These are phyloP conservation scores for Carpinus fangiana DNA, from an alignment of 306 rosid species.

Conservation along the genomic window DNA sequence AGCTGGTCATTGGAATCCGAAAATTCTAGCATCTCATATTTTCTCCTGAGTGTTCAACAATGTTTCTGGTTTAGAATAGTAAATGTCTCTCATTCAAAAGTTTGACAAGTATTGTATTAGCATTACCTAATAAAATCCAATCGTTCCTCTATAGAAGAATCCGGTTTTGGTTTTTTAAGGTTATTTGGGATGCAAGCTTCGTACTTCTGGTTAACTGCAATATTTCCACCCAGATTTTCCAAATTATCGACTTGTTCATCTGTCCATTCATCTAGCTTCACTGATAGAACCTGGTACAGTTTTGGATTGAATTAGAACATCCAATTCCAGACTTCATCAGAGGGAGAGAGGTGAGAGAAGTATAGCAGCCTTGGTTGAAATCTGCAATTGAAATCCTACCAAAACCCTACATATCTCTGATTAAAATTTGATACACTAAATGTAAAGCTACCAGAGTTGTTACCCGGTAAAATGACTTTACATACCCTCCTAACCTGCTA, in stretches of 20 bases:
- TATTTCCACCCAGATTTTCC: slow-evolving; percentile 72
- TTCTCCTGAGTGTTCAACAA: slow-evolving; percentile 62
- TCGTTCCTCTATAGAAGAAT: slow-evolving; percentile 79
- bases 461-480: not conserved
- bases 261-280: slow-evolving; percentile 91
- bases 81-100: slow-evolving; percentile 7
- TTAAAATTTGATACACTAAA: too few species aligned
- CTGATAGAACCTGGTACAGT: slow-evolving; percentile 69
- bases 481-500: not conserved
- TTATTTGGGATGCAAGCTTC: slow-evolving; percentile 68
- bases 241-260: slow-evolving; percentile 71
- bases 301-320: slow-evolving; percentile 23
- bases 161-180: slow-evolving; percentile 60
- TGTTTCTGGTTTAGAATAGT: slow-evolving; percentile 20
- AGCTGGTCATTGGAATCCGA: slow-evolving; percentile 25
- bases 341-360: not conserved
- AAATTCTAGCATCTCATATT: slow-evolving; percentile 71
- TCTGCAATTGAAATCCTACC: not conserved
- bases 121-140: slow-evolving; percentile 70
- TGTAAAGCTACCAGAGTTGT: not conserved
- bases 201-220: slow-evolving; percentile 58
- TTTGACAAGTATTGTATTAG: not conserved
- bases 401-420: not conserved
- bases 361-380: not conserved
- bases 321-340: not conserved